Base-by-base conservation (phyloP, 345 rosid genomes). In the Moringa oleifera region DNA sequence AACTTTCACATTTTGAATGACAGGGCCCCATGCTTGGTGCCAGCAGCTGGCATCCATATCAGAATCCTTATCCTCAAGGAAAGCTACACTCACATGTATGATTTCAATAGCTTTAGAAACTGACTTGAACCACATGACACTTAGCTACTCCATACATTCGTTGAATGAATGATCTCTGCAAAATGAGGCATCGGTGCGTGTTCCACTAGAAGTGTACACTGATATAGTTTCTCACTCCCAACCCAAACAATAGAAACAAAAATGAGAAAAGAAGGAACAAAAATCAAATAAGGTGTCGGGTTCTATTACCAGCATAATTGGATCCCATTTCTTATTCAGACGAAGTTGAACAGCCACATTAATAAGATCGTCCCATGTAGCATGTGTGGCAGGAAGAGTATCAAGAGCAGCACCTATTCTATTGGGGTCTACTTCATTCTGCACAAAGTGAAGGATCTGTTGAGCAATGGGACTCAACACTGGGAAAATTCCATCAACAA, bases 401-500 rank as follows among this genome's bases (percentile, higher is more conserved):
- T 83, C 87, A 18, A 89, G 83, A 59, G 83, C 77, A 59, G 74
- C 82, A 56, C 78, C 67, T 62, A 84, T 72, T 59, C 21, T 74
- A 19, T 67, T 62, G 25, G 77, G 66, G 74, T 85, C 87, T 47
- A 64, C 71, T 68, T 87, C 85, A 64, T 62, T 72, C 47, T 71
- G 85, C 9, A 81, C 67, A 46, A 89, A 87, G 21, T 67, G 66
- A 45, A 85, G 75, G 64, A 92, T 81, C 65, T 81, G 79, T 75
- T 81, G 93, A 71, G 96, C 93, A 69, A 69, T 66, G 54, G 96
- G 90, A 58, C 95, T 85, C 61, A 89, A 59, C 25, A 92, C 98
- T 2, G 96, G 96, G 76, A 92, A 92, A 19, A 92, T 80, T 51
- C 96, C 96, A 79, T 92, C 96, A 0, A 89, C 98, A 65, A 92